Percentiles rank a stretch among this genome's conserved stretches.
phyloP scores from a whole-genome alignment of 1,284 basidiomycete genomes.

The Malassezia vespertilionis region DNA sequence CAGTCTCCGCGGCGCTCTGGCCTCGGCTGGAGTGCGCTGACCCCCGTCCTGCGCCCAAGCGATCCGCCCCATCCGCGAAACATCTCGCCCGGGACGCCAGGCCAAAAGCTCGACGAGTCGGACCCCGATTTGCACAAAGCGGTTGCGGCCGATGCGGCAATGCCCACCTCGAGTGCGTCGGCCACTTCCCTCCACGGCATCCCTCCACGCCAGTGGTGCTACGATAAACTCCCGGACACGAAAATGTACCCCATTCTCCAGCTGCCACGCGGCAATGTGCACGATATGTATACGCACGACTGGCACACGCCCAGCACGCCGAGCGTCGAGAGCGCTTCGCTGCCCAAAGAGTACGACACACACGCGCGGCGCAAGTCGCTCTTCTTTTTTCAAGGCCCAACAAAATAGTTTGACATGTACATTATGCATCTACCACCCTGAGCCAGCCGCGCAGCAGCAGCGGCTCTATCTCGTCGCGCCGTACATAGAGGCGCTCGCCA shows the following conservation, averaged over 20 bases:
- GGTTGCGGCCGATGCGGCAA: background rate
- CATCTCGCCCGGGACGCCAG: background rate
- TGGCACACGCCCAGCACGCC: conserved; percentile 1
- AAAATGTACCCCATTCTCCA: conserved; percentile 18
- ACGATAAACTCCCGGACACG: conserved; percentile 3
- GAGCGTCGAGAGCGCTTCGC: background rate
- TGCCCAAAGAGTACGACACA: background rate
- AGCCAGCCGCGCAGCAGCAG: conserved; percentile 82
- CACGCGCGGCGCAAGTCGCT: conserved; percentile 11
- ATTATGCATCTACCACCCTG: conserved; percentile 52
- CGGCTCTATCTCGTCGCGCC: conserved; percentile 75
- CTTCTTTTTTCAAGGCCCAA: conserved; percentile 14
- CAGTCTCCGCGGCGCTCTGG: conserved; percentile 13
- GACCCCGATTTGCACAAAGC: background rate
- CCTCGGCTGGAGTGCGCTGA: conserved; percentile 17
- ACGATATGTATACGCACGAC: conserved; percentile 14
- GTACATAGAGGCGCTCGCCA: conserved; percentile 75
- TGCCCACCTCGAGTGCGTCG: background rate
- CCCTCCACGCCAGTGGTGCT: conserved; percentile 3
- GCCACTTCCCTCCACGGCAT: background rate
- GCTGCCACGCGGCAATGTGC: conserved; percentile 9
- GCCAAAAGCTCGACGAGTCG: background rate
- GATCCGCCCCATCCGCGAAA: background rate
- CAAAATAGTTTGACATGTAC: background rate
- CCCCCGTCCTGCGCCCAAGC: background rate